Percentiles rank a stretch among this genome's conserved stretches.
Evolutionary conservation across 2,329 filamentous ascomycete species (phyloP).

Genomic region (Ophiostoma montium): DNA sequence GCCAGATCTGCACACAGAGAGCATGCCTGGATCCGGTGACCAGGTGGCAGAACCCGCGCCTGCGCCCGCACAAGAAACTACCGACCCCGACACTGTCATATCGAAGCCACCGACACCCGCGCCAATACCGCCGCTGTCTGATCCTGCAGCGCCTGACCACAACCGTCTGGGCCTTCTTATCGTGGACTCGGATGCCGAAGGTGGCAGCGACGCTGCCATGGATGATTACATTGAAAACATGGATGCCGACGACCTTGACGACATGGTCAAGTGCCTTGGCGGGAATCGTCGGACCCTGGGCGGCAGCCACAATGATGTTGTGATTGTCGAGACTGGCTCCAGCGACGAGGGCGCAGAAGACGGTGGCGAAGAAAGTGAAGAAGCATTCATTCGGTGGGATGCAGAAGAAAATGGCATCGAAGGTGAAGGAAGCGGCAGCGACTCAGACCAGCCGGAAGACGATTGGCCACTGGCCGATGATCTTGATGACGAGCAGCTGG

Average conservation of each 20-base stretch:
- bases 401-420: constrained; percentile 17
- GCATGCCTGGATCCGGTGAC: background rate
- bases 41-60: background rate
- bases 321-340: constrained; percentile 7
- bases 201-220: constrained; percentile 38
- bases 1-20: background rate
- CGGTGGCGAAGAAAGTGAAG: background rate
- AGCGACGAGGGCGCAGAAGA: constrained; percentile 5
- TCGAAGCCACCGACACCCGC: background rate
- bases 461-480: constrained; percentile 31
- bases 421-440: constrained; percentile 20
- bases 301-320: constrained; percentile 27
- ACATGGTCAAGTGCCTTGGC: constrained; percentile 14
- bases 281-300: constrained; percentile 28
- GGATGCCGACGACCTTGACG: constrained; percentile 26
- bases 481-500: constrained; percentile 47
- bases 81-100: background rate
- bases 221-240: constrained; percentile 62
- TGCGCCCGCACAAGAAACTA: background rate
- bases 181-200: constrained; percentile 12
- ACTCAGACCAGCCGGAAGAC: background rate
- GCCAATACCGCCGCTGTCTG: background rate
- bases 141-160: background rate
- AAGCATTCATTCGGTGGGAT: constrained; percentile 16
- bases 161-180: background rate